phyloP scores from a whole-genome alignment of 164 flowering plant species.

The Kalanchoe fedtschenkoi region DNA sequence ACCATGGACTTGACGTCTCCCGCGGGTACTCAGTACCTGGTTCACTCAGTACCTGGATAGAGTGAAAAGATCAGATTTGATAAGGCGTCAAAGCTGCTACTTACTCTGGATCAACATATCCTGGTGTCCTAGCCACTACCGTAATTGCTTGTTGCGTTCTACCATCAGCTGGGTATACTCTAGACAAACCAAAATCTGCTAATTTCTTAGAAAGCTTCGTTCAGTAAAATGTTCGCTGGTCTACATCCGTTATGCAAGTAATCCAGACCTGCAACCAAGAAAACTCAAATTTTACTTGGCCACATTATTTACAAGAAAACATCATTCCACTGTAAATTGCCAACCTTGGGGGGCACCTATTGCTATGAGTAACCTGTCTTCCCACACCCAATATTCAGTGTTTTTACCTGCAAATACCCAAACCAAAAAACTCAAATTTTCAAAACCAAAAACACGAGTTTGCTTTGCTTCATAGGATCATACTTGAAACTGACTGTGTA shows the following conservation, averaged over 20 bases:
- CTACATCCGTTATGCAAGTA: conserved; percentile 22
- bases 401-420: neutral
- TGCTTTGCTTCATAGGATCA: too few relatives aligned
- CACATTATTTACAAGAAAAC: neutral
- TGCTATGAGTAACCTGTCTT: conserved; percentile 25
- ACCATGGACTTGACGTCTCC: neutral
- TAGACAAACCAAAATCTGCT: conserved; percentile 27
- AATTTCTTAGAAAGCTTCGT: conserved; percentile 17
- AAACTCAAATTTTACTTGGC: neutral
- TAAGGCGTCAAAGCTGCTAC: neutral
- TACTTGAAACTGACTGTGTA: too few relatives aligned
- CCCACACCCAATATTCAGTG: conserved; percentile 13
- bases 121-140: conserved; percentile 16
- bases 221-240: conserved; percentile 25
- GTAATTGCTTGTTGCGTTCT: conserved; percentile 14
- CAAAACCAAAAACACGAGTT: too few relatives aligned
- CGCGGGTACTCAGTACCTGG: neutral
- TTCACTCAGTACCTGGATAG: conserved; percentile 11
- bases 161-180: conserved; percentile 8
- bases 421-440: neutral
- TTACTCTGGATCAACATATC: conserved; percentile 31
- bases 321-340: neutral
- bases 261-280: conserved; percentile 19
- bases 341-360: conserved; percentile 29
- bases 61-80: neutral